phyloP scores from a whole-genome alignment of 2,329 filamentous ascomycete genomes.

The Scedosporium apiospermum region DNA sequence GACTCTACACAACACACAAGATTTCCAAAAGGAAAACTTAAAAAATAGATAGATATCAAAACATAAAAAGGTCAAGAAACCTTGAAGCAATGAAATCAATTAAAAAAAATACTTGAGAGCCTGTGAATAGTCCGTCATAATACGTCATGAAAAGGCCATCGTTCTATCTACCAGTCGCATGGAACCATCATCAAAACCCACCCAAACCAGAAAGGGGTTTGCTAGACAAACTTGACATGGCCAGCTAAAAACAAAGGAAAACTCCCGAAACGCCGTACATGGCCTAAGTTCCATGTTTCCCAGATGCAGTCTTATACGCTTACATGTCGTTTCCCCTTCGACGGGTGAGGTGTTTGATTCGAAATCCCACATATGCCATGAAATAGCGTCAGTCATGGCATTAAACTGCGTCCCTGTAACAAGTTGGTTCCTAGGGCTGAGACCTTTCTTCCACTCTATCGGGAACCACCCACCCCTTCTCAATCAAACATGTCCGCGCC shows the following conservation, averaged over 20 bases:
- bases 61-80: background rate
- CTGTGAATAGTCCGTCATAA: background rate
- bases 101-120: background rate
- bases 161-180: background rate
- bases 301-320: background rate
- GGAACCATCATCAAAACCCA: background rate
- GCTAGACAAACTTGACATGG: background rate
- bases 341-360: background rate
- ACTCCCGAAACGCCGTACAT: background rate
- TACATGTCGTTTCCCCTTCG: background rate
- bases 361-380: background rate
- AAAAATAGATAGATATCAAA: background rate
- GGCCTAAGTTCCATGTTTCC: background rate
- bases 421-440: too few relatives aligned
- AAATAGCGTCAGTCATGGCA: background rate
- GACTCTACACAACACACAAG: too few relatives aligned
- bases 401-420: background rate
- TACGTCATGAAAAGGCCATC: background rate
- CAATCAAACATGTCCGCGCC: slow-evolving; percentile 29
- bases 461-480: background rate
- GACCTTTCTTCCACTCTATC: background rate
- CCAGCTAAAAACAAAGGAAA: background rate
- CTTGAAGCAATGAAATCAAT: background rate
- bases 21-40: too few relatives aligned
- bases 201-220: background rate